Evolutionary conservation across 148 eudicot genomes (phyloP), one percentile per base, ranked within the genome.

Genomic region (Talinum fruticosum): DNA sequence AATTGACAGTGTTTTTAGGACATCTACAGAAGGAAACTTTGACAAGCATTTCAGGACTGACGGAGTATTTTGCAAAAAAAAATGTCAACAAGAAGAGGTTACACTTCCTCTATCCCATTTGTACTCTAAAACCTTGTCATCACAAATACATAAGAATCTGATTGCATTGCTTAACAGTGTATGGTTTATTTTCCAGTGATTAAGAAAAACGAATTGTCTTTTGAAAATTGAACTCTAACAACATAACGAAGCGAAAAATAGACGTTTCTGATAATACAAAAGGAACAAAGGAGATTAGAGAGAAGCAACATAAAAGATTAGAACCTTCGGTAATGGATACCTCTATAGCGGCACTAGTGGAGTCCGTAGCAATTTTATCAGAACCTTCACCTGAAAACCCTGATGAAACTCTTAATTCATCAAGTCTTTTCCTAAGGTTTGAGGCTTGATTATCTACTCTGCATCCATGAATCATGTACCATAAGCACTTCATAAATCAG

Each of bases 401-500:
- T 44, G 73, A 77, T 69, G 87, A 80, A 71, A 82, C 80, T 78
- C 71, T 82, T 79, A 86, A 76, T 78, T 82, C 93, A 82, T 90
- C 95, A 75, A 95, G 90, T 82, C 79, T 83, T 82, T 86, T 87
- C 82, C 83, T 86, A 32, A 92, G 86, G 79, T 54, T 81, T 71
- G 88, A 86, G 71, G 88, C 87, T 89, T 92, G 91, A 72, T 81
- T 88, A 85, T 96, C 97, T 85, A 92, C 88, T 84, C 99, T 96
- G 93, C 81, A 79, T 67, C 75, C 73, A 86, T 51, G 75, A 77
- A 84, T 21, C 30, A 57, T 65, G 33, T 59, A 75, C 16, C 66
- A 81, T 21, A 45, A 33, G 37, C 28, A 29, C 53, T 69, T 45
- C 66, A 64, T 36, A 53, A 15, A 75, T 24, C 6, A 35, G 49